Evolutionary conservation across 1,139 yeast genomes (phyloP).

Genomic region (Zhuliangozyma parablackwelliae): DNA sequence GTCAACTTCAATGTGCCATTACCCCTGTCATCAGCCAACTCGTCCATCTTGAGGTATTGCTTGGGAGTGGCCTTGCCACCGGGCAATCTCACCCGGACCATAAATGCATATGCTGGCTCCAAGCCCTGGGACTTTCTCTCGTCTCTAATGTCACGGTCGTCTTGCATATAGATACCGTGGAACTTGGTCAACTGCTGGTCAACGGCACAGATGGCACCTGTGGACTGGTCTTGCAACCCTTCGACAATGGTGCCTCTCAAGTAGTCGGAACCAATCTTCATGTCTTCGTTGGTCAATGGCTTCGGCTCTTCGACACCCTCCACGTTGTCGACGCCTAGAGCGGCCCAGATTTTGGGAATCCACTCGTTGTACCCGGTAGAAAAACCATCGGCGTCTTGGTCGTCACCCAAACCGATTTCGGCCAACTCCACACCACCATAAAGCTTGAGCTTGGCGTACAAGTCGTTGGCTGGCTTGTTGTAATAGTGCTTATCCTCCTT

Average conservation of each 20-base stretch:
- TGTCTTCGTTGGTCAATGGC: slow-evolving; percentile 93
- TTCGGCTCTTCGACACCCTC: slow-evolving; percentile 93
- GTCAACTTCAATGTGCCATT: slow-evolving; percentile 92
- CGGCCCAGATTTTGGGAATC: slow-evolving; percentile 84
- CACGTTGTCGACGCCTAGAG: slow-evolving; percentile 79
- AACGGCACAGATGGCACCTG: slow-evolving; percentile 89
- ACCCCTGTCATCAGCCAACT: slow-evolving; percentile 78
- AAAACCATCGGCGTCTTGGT: slow-evolving; percentile 95
- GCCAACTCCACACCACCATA: slow-evolving; percentile 72
- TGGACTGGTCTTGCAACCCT: slow-evolving; percentile 74
- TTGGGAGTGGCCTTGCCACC: slow-evolving; percentile 87
- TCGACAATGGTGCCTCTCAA: slow-evolving; percentile 92
- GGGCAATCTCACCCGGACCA: slow-evolving; percentile 94
- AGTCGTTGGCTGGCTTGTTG: slow-evolving; percentile 85
- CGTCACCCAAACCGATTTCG: slow-evolving; percentile 88
- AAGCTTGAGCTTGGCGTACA: slow-evolving; percentile 57
- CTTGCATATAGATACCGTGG: slow-evolving; percentile 99
- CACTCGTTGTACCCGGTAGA: slow-evolving; percentile 84
- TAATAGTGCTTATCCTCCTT: slow-evolving; percentile 91
- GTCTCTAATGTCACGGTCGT: slow-evolving; percentile 94
- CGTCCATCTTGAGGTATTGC: slow-evolving; percentile 86
- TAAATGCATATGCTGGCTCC: slow-evolving; percentile 93
- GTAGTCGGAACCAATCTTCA: slow-evolving; percentile 80
- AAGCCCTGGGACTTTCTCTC: slow-evolving; percentile 86
- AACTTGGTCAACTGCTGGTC: slow-evolving; percentile 95